phyloP scores from a whole-genome alignment of 2,329 filamentous ascomycete species.

The Colletotrichum higginsianum region DNA sequence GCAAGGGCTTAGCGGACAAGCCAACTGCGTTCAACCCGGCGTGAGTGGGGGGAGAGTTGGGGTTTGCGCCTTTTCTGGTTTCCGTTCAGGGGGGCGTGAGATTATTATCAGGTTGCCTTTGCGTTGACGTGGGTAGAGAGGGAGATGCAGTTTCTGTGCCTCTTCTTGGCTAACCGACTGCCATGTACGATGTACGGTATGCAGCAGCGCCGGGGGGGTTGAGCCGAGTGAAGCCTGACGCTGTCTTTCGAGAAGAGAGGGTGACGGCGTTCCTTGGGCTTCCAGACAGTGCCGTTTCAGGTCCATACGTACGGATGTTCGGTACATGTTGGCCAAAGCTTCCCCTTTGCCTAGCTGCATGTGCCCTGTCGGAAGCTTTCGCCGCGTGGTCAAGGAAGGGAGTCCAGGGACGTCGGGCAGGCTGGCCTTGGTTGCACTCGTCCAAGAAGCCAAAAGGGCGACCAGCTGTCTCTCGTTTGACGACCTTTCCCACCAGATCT shows the following conservation, averaged over 20 bases:
- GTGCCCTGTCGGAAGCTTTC: constrained; percentile 21
- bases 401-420: constrained; percentile 32
- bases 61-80: constrained; percentile 41
- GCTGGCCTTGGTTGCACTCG: constrained; percentile 29
- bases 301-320: background rate
- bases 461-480: background rate
- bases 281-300: background rate
- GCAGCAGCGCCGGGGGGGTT: background rate
- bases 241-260: background rate
- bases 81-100: constrained; percentile 20
- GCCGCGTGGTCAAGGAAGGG: constrained; percentile 21
- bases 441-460: background rate
- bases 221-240: constrained; percentile 3
- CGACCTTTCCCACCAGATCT: background rate
- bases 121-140: background rate
- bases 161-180: constrained; percentile 4
- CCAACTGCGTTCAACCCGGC: constrained; percentile 39
- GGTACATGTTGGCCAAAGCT: background rate
- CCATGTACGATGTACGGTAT: background rate
- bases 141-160: background rate
- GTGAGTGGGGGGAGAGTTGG: constrained; percentile 44
- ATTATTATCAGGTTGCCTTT: constrained; percentile 15
- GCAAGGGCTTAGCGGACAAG: constrained; percentile 37
- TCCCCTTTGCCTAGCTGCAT: background rate
- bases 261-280: background rate